phyloP scores from a whole-genome alignment of 2,329 filamentous ascomycete species.

The Akanthomyces uredinophilus region DNA sequence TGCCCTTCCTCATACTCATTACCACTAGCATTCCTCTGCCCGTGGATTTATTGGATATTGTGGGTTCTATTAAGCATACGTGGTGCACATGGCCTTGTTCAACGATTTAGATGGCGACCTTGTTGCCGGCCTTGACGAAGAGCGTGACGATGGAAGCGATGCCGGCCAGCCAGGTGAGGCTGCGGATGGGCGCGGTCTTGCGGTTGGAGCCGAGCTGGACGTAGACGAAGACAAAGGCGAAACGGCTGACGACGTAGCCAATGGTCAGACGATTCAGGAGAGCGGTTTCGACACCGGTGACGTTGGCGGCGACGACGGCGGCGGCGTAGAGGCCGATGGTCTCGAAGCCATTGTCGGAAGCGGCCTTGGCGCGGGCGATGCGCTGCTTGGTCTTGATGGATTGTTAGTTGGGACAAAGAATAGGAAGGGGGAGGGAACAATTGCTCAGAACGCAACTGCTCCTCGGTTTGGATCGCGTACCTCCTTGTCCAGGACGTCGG shows the following conservation, averaged over 20 bases:
- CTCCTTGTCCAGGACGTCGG: constrained; percentile 27
- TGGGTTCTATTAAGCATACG: too few relatives aligned
- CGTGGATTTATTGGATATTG: background rate
- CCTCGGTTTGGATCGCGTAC: constrained; percentile 18
- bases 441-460: background rate
- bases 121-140: constrained; percentile 38
- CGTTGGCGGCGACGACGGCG: constrained; percentile 41
- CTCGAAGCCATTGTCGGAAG: constrained; percentile 40
- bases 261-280: constrained; percentile 36
- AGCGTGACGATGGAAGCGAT: constrained; percentile 30
- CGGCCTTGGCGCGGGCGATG: constrained; percentile 48
- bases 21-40: background rate
- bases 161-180: constrained; percentile 33
- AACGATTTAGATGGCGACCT: constrained; percentile 14
- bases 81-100: background rate
- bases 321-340: constrained; percentile 39
- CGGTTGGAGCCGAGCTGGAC: constrained; percentile 38
- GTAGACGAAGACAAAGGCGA: constrained; percentile 39
- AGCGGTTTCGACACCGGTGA: constrained; percentile 32
- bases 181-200: constrained; percentile 32
- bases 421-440: background rate
- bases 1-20: background rate
- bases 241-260: constrained; percentile 36
- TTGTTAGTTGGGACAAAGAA: background rate
- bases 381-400: constrained; percentile 45